Evolutionary conservation across 305 asterid species (phyloP).

Genomic region (Fraxinus floribunda): DNA sequence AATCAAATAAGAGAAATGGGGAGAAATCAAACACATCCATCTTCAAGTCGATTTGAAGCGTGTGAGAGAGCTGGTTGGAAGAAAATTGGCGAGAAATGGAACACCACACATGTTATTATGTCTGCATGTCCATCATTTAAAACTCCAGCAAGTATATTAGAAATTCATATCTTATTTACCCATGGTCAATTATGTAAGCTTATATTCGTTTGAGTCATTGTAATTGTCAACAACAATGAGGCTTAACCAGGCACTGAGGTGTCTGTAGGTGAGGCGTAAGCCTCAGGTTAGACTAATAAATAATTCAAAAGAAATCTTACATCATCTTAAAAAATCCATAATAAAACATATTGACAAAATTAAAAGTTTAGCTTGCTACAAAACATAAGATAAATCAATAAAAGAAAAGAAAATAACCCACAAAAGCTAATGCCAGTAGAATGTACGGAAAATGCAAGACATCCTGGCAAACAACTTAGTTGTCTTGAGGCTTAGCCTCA

Average conservation of each 20-base stretch:
- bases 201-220: neutral
- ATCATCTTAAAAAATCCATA: neutral
- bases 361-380: neutral
- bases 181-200: neutral
- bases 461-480: neutral
- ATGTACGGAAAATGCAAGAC: neutral
- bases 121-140: neutral
- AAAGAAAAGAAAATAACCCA: neutral
- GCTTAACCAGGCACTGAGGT: neutral
- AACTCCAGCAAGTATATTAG: neutral
- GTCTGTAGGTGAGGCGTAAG: neutral
- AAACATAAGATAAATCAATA: neutral
- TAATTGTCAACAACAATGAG: neutral
- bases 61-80: neutral
- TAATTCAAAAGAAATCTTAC: neutral
- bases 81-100: neutral
- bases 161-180: neutral
- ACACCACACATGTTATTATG: neutral
- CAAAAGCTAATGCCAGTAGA: neutral
- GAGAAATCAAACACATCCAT: neutral
- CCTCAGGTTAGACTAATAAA: neutral
- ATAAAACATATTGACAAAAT: neutral
- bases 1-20: neutral
- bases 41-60: neutral
- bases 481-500: neutral